phyloP scores from a whole-genome alignment of 176 grass and related monocot genomes.

The Thalia dealbata region DNA sequence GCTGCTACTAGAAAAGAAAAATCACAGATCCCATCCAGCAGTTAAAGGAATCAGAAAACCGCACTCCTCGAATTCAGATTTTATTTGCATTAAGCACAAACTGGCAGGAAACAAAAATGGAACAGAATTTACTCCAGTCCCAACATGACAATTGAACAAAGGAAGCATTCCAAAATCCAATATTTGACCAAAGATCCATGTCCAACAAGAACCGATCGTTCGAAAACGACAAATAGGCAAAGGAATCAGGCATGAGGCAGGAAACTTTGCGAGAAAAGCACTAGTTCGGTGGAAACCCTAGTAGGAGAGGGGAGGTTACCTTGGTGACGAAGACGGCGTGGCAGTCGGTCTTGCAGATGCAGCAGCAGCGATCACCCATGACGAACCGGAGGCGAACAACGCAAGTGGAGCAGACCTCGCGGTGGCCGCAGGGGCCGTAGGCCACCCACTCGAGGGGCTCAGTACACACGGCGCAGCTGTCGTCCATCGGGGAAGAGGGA shows the following conservation, averaged over 20 bases:
- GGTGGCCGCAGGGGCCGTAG: constrained; percentile 23
- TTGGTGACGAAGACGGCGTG: constrained; percentile 64
- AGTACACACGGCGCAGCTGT: background rate
- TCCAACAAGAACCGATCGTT: background rate
- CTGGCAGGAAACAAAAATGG: background rate
- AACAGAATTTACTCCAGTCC: background rate
- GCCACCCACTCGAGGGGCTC: background rate
- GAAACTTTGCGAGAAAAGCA: background rate
- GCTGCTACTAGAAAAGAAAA: background rate
- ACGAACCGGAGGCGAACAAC: constrained; percentile 84
- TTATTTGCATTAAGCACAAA: background rate
- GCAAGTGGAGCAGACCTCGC: constrained; percentile 87
- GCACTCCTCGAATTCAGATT: background rate
- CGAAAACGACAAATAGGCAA: background rate
- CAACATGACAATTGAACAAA: background rate
- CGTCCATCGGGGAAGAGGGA: background rate
- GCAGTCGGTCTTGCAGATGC: constrained; percentile 85
- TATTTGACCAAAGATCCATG: background rate
- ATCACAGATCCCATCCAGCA: background rate
- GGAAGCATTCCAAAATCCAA: background rate
- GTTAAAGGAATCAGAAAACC: background rate
- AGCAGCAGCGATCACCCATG: constrained; percentile 52
- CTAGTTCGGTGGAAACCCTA: constrained; percentile 10
- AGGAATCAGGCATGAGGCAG: background rate
- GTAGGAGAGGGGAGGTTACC: constrained; percentile 20